Percentiles rank a stretch among this genome's conserved stretches.
phyloP scores from a whole-genome alignment of 345 rosid species.

The Bretschneidera sinensis region DNA sequence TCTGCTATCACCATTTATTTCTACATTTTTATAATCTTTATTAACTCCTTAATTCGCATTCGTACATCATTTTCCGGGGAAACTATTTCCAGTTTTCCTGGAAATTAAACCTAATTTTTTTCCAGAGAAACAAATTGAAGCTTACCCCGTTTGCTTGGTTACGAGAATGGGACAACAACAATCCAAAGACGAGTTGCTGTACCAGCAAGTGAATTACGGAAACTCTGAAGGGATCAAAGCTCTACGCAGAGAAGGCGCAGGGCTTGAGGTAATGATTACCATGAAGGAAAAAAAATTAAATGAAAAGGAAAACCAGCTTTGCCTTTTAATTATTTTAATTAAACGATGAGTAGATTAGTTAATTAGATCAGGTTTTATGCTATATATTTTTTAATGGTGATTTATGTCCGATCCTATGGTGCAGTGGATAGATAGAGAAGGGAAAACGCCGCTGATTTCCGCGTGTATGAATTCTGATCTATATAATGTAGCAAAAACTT shows the following conservation, averaged over 20 bases:
- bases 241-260: conserved; percentile 74
- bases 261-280: conserved; percentile 62
- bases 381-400: too few relatives aligned
- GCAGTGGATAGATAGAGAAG: conserved; percentile 93
- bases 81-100: neutral
- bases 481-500: conserved; percentile 61
- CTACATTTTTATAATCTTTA: too few relatives aligned
- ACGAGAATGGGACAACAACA: conserved; percentile 80
- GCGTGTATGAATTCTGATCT: conserved; percentile 73
- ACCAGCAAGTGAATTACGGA: conserved; percentile 72
- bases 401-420: neutral
- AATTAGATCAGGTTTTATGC: too few relatives aligned
- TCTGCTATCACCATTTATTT: too few relatives aligned
- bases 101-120: neutral
- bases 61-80: neutral
- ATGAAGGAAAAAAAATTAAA: neutral
- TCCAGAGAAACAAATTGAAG: neutral
- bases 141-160: neutral
- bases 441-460: conserved; percentile 83
- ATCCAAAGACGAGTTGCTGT: conserved; percentile 86
- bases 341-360: neutral
- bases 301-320: neutral
- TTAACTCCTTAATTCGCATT: neutral
- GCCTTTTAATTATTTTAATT: neutral
- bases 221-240: conserved; percentile 74